Conservation (phyloP, 2,329 filamentous ascomycete genomes). For the Akanthomyces uredinophilus region DNA sequence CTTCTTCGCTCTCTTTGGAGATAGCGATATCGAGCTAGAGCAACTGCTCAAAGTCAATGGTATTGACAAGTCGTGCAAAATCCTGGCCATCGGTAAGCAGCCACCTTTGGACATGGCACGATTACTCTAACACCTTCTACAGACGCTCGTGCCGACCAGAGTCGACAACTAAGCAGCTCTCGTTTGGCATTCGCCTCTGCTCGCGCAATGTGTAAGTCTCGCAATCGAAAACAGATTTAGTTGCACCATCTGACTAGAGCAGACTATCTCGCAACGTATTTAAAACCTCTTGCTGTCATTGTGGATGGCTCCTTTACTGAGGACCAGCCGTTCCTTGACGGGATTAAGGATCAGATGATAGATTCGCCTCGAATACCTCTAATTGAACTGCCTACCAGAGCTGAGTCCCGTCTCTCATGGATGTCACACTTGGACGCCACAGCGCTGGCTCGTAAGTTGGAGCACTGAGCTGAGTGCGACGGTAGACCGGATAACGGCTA, state of each 20-base stretch:
- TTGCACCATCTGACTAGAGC: conserved; percentile 18
- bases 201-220: conserved; percentile 55
- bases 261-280: conserved; percentile 64
- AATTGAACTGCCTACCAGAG: conserved; percentile 66
- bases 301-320: conserved; percentile 65
- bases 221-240: background rate
- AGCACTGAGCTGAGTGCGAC: conserved; percentile 13
- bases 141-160: conserved; percentile 75
- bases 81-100: conserved; percentile 51
- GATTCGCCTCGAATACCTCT: conserved; percentile 50
- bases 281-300: conserved; percentile 73
- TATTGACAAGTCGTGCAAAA: conserved; percentile 63
- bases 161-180: conserved; percentile 61
- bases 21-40: conserved; percentile 62
- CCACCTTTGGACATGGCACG: background rate
- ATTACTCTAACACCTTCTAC: conserved; percentile 18
- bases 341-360: conserved; percentile 50
- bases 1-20: conserved; percentile 75
- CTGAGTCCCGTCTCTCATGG: conserved; percentile 65
- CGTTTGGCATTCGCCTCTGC: conserved; percentile 62
- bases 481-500: conserved; percentile 15
- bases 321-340: conserved; percentile 61
- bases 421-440: conserved; percentile 69
- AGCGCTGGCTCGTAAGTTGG: conserved; percentile 55
- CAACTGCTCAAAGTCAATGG: conserved; percentile 74